Percentiles rank a stretch among this genome's conserved stretches.
phyloP scores from a whole-genome alignment of 345 rosid genomes.

The Rhodamnia rubescens region DNA sequence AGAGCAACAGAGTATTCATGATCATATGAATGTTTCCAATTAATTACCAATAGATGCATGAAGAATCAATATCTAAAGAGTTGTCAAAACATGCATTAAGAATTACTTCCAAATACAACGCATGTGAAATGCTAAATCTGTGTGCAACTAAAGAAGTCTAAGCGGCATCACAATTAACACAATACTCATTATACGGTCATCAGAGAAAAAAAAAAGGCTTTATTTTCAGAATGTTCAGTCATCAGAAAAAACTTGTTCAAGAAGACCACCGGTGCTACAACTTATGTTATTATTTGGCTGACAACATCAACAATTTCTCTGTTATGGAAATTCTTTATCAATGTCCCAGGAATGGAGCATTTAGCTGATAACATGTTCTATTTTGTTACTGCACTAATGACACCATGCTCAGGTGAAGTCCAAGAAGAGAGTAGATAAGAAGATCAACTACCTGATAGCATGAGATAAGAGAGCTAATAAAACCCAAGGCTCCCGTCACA shows the following conservation, averaged over 20 bases:
- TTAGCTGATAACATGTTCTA: neutral
- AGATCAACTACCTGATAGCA: slow-evolving; percentile 73
- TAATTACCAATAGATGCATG: neutral
- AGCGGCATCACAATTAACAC: neutral
- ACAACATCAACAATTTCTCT: neutral
- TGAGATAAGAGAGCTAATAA: slow-evolving; percentile 71
- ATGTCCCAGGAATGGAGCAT: neutral
- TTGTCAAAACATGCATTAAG: neutral
- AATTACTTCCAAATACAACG: neutral
- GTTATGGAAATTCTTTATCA: neutral
- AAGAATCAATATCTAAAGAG: neutral
- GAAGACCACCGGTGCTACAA: neutral
- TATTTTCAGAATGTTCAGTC: neutral
- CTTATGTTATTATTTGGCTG: neutral
- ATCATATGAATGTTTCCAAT: neutral
- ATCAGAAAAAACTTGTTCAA: neutral
- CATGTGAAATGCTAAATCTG: neutral
- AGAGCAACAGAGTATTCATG: neutral
- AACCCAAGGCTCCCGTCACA: slow-evolving; percentile 82
- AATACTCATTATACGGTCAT: neutral
- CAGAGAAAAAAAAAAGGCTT: neutral
- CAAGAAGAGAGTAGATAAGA: neutral
- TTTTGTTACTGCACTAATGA: neutral
- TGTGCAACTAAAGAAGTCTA: neutral
- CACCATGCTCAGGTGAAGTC: neutral